Evolutionary conservation across 2,329 filamentous ascomycete genomes (phyloP).

Genomic region (Aspergillus fijiensis): DNA sequence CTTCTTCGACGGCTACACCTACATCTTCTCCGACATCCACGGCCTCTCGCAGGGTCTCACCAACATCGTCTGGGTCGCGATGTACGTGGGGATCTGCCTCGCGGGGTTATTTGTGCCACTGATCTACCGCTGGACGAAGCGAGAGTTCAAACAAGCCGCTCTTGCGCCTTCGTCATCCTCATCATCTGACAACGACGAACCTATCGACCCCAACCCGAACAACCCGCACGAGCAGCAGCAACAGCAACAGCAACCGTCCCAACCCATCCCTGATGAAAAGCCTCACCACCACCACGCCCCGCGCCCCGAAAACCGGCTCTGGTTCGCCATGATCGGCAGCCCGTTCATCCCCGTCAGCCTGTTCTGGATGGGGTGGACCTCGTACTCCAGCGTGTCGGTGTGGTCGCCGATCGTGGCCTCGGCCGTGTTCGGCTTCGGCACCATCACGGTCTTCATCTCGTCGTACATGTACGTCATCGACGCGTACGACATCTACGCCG

Average conservation of each 20-base stretch:
- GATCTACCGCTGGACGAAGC: conserved; percentile 48
- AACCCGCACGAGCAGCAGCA: background rate
- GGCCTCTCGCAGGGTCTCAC: conserved; percentile 49
- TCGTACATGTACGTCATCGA: conserved; percentile 61
- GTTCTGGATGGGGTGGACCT: conserved; percentile 62
- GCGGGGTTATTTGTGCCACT: conserved; percentile 45
- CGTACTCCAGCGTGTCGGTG: conserved; percentile 43
- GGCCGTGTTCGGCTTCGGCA: conserved; percentile 54
- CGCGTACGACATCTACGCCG: conserved; percentile 55
- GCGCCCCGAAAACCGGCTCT: conserved; percentile 56
- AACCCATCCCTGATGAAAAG: background rate
- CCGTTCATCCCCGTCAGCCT: conserved; percentile 53
- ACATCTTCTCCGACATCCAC: conserved; percentile 54
- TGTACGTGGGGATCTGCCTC: conserved; percentile 46
- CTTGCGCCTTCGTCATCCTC: background rate
- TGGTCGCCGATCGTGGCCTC: conserved; percentile 54
- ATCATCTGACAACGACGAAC: background rate
- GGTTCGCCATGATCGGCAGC: conserved; percentile 54
- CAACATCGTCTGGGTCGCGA: conserved; percentile 52
- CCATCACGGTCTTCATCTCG: conserved; percentile 52
- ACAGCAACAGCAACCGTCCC: background rate
- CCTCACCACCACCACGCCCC: conserved; percentile 12
- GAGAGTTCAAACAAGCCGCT: conserved; percentile 44
- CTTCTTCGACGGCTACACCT: conserved; percentile 50
- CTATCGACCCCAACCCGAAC: background rate